phyloP scores from a whole-genome alignment of 2,329 filamentous ascomycete genomes.

The Bipolaris bicolor region DNA sequence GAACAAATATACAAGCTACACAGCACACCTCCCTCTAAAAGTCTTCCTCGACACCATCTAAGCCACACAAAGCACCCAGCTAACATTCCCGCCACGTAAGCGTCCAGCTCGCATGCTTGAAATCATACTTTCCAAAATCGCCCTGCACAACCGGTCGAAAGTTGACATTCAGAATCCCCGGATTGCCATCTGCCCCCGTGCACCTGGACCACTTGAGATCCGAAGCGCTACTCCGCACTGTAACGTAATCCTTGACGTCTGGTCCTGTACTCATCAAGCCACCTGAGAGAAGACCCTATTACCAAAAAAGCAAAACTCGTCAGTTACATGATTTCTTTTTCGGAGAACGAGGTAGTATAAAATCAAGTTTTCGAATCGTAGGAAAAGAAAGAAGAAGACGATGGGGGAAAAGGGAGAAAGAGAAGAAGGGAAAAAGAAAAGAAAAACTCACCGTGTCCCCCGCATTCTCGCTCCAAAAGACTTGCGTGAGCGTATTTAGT shows the following conservation, averaged over 20 bases:
- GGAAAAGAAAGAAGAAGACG: background rate
- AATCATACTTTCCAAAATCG: constrained; percentile 33
- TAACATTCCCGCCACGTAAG: constrained; percentile 40
- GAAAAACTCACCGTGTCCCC: constrained; percentile 33
- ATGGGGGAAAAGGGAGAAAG: background rate
- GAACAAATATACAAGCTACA: background rate
- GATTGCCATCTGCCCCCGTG: constrained; percentile 32
- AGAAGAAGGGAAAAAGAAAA: background rate
- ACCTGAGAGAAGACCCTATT: constrained; percentile 27
- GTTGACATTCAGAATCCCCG: constrained; percentile 43
- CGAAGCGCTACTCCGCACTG: constrained; percentile 28
- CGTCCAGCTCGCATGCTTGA: constrained; percentile 38
- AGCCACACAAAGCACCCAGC: background rate
- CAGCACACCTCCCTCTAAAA: background rate
- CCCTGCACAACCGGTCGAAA: constrained; percentile 38
- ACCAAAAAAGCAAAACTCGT: background rate
- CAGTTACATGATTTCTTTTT: background rate
- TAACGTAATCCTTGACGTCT: constrained; percentile 36
- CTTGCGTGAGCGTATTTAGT: constrained; percentile 33
- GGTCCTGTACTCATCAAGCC: constrained; percentile 32
- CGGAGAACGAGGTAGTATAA: too few species aligned
- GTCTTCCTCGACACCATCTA: too few species aligned
- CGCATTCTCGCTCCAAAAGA: constrained; percentile 42
- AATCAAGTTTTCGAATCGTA: too few species aligned
- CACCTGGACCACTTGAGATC: constrained; percentile 41